Evolutionary conservation across 257 asterid genomes (phyloP).

Genomic region (Henckelia pumila): DNA sequence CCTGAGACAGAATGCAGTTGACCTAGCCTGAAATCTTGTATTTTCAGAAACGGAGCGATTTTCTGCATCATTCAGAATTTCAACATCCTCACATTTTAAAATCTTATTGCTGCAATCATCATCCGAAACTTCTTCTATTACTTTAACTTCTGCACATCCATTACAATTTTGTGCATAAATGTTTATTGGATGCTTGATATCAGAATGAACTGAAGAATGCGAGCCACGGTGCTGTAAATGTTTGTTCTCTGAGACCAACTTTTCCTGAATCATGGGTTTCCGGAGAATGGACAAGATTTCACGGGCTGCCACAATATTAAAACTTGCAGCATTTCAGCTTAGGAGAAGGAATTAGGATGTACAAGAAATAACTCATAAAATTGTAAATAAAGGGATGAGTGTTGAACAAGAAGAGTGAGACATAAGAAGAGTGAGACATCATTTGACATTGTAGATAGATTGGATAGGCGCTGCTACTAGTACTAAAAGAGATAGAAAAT

Average conservation of each 20-base stretch:
- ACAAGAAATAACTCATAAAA: constrained; percentile 18
- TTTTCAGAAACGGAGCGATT: constrained; percentile 26
- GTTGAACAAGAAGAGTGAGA: constrained; percentile 18
- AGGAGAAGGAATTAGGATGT: constrained; percentile 16
- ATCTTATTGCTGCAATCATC: constrained; percentile 21
- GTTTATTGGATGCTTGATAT: constrained; percentile 29
- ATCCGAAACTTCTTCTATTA: constrained; percentile 31
- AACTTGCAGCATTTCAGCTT: constrained; percentile 19
- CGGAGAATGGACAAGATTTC: constrained; percentile 73
- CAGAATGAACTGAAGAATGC: constrained; percentile 40
- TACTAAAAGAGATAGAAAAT: not conserved
- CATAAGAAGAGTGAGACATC: constrained; percentile 11
- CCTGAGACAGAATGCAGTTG: constrained; percentile 37
- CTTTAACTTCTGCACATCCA: constrained; percentile 27
- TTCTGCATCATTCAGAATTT: constrained; percentile 26
- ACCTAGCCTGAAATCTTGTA: constrained; percentile 24
- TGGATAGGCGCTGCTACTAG: not conserved
- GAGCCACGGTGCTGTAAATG: constrained; percentile 26
- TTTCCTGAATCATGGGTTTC: constrained; percentile 43
- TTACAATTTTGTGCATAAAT: constrained; percentile 32
- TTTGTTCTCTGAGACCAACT: constrained; percentile 32
- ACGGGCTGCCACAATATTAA: constrained; percentile 47
- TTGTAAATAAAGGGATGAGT: constrained; percentile 10
- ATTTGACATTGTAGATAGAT: not conserved
- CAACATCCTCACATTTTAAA: constrained; percentile 37